Evolutionary conservation across 352 stramenopile species (phyloP).

Genomic region (Phytophthora macrochlamydospora): DNA sequence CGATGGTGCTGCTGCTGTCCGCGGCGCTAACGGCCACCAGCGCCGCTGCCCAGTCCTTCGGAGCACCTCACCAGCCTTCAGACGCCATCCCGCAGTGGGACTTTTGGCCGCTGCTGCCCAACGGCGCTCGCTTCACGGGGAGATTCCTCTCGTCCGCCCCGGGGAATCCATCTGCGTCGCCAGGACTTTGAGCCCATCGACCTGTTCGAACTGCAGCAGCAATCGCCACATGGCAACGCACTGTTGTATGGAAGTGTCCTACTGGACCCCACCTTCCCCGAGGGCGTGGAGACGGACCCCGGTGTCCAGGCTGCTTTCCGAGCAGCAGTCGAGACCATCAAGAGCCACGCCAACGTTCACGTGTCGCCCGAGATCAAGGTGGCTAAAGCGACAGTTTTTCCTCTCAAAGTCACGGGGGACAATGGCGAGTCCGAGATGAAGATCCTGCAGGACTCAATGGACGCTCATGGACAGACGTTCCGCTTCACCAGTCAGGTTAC

Average conservation of each 20-base stretch:
- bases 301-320: constrained; percentile 54
- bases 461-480: constrained; percentile 31
- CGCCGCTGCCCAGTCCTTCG: background rate
- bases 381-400: constrained; percentile 37
- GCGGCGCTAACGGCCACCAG: constrained; percentile 11
- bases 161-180: constrained; percentile 41
- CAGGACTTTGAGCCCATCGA: constrained; percentile 65
- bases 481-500: constrained; percentile 73
- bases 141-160: constrained; percentile 62
- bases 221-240: constrained; percentile 24
- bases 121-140: constrained; percentile 55
- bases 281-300: constrained; percentile 32
- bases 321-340: constrained; percentile 46
- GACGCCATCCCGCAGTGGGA: constrained; percentile 57
- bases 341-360: constrained; percentile 37
- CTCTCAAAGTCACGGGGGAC: constrained; percentile 66
- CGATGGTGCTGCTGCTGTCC: constrained; percentile 8
- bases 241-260: constrained; percentile 73
- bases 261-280: constrained; percentile 42
- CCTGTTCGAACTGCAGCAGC: constrained; percentile 54
- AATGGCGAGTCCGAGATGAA: constrained; percentile 70
- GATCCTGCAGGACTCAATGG: constrained; percentile 63
- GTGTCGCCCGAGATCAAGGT: constrained; percentile 48
- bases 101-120: constrained; percentile 62
- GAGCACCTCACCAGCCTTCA: constrained; percentile 2